Evolutionary conservation across 345 rosid genomes (phyloP).

Genomic region (Eucalyptus curtisii): DNA sequence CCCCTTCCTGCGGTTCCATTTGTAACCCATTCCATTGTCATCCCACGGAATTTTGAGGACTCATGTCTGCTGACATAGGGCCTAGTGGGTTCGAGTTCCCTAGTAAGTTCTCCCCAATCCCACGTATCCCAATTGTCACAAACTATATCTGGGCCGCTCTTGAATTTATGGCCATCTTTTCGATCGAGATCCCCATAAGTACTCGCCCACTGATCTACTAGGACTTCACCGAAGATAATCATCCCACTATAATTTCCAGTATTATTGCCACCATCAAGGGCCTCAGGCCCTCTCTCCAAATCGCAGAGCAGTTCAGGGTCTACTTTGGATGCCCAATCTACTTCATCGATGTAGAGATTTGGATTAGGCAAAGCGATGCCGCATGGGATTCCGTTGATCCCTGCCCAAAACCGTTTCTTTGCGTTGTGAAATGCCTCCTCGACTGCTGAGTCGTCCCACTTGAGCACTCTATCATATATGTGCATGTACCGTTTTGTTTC

Average conservation of each 20-base stretch:
- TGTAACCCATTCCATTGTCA: not conserved
- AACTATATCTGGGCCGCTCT: not conserved
- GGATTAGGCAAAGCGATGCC: conserved; percentile 26
- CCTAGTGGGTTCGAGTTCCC: not conserved
- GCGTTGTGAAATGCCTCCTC: conserved; percentile 40
- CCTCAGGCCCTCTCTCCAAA: conserved; percentile 6
- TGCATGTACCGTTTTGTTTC: not conserved
- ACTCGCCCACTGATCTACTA: not conserved
- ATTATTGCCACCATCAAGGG: not conserved
- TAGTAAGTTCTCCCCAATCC: not conserved
- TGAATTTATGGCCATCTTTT: not conserved
- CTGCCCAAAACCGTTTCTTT: conserved; percentile 24
- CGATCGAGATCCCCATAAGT: not conserved
- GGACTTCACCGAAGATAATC: conserved; percentile 16
- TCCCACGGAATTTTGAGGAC: not conserved
- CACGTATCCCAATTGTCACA: not conserved
- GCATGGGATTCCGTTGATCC: conserved; percentile 19
- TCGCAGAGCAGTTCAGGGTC: conserved; percentile 19
- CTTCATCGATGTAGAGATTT: conserved; percentile 21
- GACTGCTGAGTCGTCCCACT: conserved; percentile 44
- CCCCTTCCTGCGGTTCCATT: not conserved
- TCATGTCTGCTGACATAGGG: not conserved
- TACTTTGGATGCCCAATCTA: conserved; percentile 27
- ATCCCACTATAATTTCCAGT: conserved; percentile 6
- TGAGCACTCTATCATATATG: not conserved